Evolutionary conservation across 371 early-diverging fungal species (phyloP).

Genomic region (Saksenaea vasiformis): DNA sequence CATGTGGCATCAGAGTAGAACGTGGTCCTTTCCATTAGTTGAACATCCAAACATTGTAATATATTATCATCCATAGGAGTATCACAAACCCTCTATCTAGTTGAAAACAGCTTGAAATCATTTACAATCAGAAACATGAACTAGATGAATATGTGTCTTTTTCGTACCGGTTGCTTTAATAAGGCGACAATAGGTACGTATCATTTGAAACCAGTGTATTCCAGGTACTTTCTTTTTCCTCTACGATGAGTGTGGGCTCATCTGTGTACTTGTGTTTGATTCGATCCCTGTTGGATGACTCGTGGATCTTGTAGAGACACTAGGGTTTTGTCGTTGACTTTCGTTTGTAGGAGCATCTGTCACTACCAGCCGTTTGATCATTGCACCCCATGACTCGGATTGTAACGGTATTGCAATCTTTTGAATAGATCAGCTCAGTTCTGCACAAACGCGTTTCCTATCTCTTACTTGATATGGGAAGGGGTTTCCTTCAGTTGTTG

Average conservation of each 20-base stretch:
- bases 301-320: neutral
- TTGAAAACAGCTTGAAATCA: too few species aligned
- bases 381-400: conserved; percentile 45
- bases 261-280: neutral
- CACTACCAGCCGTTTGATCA: conserved; percentile 44
- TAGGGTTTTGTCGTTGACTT: neutral
- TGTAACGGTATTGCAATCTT: conserved; percentile 43
- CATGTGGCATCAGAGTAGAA: too few species aligned
- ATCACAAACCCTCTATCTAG: too few species aligned
- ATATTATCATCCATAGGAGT: too few species aligned
- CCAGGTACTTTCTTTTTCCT: neutral
- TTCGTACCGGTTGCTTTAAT: too few species aligned
- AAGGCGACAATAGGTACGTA: too few species aligned
- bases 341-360: conserved; percentile 34
- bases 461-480: conserved; percentile 81
- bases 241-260: neutral
- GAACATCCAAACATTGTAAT: too few species aligned
- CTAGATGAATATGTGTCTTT: too few species aligned
- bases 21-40: too few species aligned
- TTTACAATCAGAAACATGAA: too few species aligned
- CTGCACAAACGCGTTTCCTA: neutral
- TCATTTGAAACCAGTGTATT: neutral
- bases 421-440: neutral
- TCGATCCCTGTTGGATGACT: neutral
- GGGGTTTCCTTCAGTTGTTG: conserved; percentile 76